Evolutionary conservation across 768 basidiomycete genomes (phyloP).

Genomic region (Ramaria sp.): DNA sequence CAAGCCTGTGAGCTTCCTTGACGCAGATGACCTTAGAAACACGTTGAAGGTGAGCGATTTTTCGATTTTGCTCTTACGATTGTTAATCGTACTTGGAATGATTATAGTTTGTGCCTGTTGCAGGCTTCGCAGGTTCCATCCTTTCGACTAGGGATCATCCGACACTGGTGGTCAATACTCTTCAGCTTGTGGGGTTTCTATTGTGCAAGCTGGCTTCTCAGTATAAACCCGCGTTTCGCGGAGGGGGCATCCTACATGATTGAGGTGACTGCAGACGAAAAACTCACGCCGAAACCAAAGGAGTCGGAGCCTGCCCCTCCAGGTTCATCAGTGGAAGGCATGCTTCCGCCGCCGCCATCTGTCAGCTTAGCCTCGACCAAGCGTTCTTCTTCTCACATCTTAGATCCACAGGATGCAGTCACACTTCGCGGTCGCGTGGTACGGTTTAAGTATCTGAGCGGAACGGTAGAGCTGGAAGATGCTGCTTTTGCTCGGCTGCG

Average conservation of each 20-base stretch:
- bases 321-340: slow-evolving; percentile 17
- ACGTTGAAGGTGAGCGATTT: slow-evolving; percentile 59
- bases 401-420: slow-evolving; percentile 85
- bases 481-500: slow-evolving; percentile 3
- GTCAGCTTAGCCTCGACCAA: slow-evolving; percentile 48
- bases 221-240: slow-evolving; percentile 81
- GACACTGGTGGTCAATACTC: slow-evolving; percentile 72
- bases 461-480: slow-evolving; percentile 27
- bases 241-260: slow-evolving; percentile 97
- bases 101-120: slow-evolving; percentile 79
- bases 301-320: slow-evolving; percentile 20
- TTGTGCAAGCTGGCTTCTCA: slow-evolving; percentile 72
- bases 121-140: slow-evolving; percentile 90
- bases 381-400: slow-evolving; percentile 54
- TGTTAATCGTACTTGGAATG: slow-evolving; percentile 4
- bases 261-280: slow-evolving; percentile 57
- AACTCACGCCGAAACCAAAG: slow-evolving; percentile 46
- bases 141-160: slow-evolving; percentile 88
- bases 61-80: neutral
- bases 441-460: slow-evolving; percentile 61
- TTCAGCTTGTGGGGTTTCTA: slow-evolving; percentile 90
- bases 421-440: slow-evolving; percentile 88
- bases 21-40: slow-evolving; percentile 59
- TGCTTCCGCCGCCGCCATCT: slow-evolving; percentile 30
- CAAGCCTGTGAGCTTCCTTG: slow-evolving; percentile 86